phyloP scores from a whole-genome alignment of 257 asterid genomes.

The Solanum clarkiae region DNA sequence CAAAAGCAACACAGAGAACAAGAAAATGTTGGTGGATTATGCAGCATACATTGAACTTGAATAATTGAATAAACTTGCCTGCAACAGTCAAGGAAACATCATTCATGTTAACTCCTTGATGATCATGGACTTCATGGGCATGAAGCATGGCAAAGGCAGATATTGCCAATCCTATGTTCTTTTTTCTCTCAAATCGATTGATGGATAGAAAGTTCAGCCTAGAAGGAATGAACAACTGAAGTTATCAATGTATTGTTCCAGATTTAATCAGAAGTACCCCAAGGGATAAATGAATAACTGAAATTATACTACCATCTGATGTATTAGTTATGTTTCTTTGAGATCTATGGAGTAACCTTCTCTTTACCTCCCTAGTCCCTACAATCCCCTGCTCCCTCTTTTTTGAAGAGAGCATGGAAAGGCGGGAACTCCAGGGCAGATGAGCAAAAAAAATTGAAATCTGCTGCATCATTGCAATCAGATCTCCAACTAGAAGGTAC shows the following conservation, averaged over 20 bases:
- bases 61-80: not conserved
- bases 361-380: not conserved
- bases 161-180: slow-evolving; percentile 85
- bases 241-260: not conserved
- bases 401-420: not conserved
- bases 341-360: not conserved
- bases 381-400: no score
- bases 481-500: slow-evolving; percentile 18
- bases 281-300: not conserved
- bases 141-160: slow-evolving; percentile 74
- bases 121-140: slow-evolving; percentile 6
- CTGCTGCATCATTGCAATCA: not conserved
- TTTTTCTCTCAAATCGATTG: slow-evolving; percentile 91
- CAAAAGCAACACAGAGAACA: not conserved
- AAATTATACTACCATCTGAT: not conserved
- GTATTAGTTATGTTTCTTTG: not conserved
- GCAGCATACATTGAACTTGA: not conserved
- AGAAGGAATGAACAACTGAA: slow-evolving; percentile 3
- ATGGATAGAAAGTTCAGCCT: slow-evolving; percentile 88
- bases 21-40: not conserved
- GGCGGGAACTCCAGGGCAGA: not conserved
- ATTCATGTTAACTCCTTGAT: slow-evolving; percentile 19
- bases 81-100: slow-evolving; percentile 49
- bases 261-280: not conserved
- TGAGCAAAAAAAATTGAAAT: not conserved